Conservation (phyloP, 257 asterid genomes). For the Henckelia pumila region DNA sequence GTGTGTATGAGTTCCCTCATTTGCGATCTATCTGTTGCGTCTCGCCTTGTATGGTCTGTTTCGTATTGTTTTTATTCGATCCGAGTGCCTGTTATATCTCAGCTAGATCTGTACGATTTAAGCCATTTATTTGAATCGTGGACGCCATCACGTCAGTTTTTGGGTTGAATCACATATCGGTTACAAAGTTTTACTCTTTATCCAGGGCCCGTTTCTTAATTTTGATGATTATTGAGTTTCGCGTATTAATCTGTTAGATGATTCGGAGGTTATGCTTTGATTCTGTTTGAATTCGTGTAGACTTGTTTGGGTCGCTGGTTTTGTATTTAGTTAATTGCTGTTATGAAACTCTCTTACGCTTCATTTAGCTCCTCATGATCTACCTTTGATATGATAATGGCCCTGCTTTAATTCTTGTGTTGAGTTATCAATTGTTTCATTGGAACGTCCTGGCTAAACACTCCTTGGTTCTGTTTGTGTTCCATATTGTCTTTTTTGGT, state of each 20-base stretch:
- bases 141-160: neutral
- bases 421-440: too few relatives aligned
- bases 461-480: neutral
- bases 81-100: neutral
- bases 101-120: slow-evolving; percentile 3
- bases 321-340: neutral
- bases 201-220: too few relatives aligned
- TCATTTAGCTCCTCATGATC: neutral
- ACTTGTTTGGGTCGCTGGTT: neutral
- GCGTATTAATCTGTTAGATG: neutral
- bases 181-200: neutral
- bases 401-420: neutral
- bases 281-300: too few relatives aligned
- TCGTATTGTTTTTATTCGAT: neutral
- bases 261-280: neutral
- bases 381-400: neutral
- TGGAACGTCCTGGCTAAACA: neutral
- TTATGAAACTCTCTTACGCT: neutral
- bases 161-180: neutral
- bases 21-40: neutral
- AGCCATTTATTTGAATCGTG: neutral
- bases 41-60: neutral
- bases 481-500: neutral
- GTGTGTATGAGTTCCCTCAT: neutral
- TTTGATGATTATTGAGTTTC: too few relatives aligned